Base-by-base conservation (phyloP, 768 basidiomycete genomes). In the Pulveroboletus sp. region DNA sequence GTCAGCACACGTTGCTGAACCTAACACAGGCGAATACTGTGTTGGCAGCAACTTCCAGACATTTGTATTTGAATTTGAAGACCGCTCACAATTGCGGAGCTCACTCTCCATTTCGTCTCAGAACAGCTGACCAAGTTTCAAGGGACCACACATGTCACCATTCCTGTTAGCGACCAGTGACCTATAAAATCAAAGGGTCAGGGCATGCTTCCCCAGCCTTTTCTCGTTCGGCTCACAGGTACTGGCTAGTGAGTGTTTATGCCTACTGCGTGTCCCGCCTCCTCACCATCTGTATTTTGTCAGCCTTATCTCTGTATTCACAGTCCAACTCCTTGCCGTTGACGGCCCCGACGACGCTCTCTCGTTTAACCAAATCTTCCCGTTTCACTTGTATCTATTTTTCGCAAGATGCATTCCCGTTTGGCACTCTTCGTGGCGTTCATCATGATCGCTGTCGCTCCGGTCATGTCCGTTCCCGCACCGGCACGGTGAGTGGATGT, bases 241-340 rank as follows among this genome's bases (percentile, higher is more conserved):
- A 58, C 56, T 55, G 60, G 55, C 59, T 60, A 52, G 52, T 61
- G 52, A 57, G 56, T 55, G 11, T 29, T 32, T 7, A 17, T 5
- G 12, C 6, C 14, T 20, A 12, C 31, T 38, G 38, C 16, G 2
- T 38, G 13, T 32, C 29, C 27, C 27, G 27, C 2, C 2, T 38
- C 16, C 41, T 58, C 38, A 57, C 34, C 5, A 13, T 23, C n/a
- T 43, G 13, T 17, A 34, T 17, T 45, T 39, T 16, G 21, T 20
- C 17, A 52, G 53, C 56, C 56, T 51, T 52, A 5, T 51, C 16
- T 58, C 45, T 43, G 33, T 51, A 36, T 60, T 48, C 42, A n/a
- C n/a, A n/a, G n/a, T 44, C 35, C 47, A 47, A 43, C 27, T 25
- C 34, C 44, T 32, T 43, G 43, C 37, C 24, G 40, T 54, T 51